A percentile compares a stretch with the other conserved stretches of the same genome.
Conservation (phyloP, 129 eudicot species). For the Flaveria linearis region DNA sequence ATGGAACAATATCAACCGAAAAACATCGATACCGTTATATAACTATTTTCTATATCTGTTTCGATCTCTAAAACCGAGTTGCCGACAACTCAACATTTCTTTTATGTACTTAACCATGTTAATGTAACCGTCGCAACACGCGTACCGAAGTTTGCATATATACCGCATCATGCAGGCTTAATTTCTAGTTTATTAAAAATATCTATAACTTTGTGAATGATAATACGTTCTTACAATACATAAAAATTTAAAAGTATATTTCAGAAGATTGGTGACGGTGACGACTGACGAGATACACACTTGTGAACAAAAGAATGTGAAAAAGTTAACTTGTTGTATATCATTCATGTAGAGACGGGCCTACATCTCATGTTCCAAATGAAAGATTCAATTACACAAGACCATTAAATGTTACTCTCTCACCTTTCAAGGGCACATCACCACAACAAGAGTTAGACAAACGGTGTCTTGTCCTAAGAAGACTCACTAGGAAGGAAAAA, state of each 20-base stretch:
- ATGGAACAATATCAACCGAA: too few species aligned
- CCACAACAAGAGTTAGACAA: constrained; percentile 28
- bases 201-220: not conserved
- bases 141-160: too few species aligned
- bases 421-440: constrained; percentile 23
- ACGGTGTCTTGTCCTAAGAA: constrained; percentile 25
- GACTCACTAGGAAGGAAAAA: constrained; percentile 4
- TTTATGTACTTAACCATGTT: too few species aligned
- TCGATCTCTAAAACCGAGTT: too few species aligned
- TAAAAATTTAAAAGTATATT: not conserved
- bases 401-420: constrained; percentile 19
- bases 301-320: constrained; percentile 22
- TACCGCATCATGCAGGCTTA: too few species aligned
- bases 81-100: too few species aligned
- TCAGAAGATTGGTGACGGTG: not conserved
- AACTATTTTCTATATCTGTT: too few species aligned
- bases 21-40: too few species aligned
- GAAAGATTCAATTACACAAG: constrained; percentile 29
- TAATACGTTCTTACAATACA: not conserved
- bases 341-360: constrained; percentile 20
- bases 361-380: constrained; percentile 28
- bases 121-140: too few species aligned
- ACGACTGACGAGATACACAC: not conserved
- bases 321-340: constrained; percentile 17
- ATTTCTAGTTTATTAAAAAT: too few species aligned